Evolutionary conservation across 2,329 filamentous ascomycete genomes (phyloP), one percentile per base, ranked within the genome.

Genomic region (Fusarium decemcellulare): DNA sequence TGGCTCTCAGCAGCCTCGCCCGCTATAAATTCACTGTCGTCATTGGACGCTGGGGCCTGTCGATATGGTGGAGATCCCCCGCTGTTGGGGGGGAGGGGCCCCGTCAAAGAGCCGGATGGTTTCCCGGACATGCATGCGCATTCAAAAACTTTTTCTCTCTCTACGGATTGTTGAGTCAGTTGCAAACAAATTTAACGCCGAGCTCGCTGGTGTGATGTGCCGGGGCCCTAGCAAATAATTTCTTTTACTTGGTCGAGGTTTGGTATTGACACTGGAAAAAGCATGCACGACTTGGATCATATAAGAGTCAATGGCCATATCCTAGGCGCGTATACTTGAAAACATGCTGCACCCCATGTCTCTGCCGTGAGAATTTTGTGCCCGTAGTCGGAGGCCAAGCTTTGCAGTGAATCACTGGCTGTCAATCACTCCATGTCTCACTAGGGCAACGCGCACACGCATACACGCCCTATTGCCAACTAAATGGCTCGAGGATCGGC

Each of bases 331-430:
- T 23, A 44, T 7, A 27, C 40, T 2, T 14, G 40, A 12, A 23
- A 27, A 43, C n/a, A 43, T 23, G 10, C 4, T 18, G 8, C 4
- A 11, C 16, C 16, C 18, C 42, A 27, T 44, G 18, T 44, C 42
- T 27, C 10, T 44, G 11, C 40, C 18, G 23, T 37, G 37, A 12
- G 34, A 39, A 40, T 32, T 15, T 44, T 23, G 7, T 30, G 40
- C 36, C 52, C 52, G 56, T 59, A 51, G 29, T 51, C 52, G 61
- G 65, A 69, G 39, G 47, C 14, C n/a, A 18, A 66, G 39, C n/a
- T 29, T 66, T 54, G 42, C 54, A 58, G 66, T 61, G 50, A 61
- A 57, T 68, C 65, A 68, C 37, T n/a, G 5, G 15, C 16, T 34
- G 32, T 12, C 32, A 34, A 12, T 34, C 32, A 34, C 23, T 23